phyloP scores from a whole-genome alignment of 2,329 filamentous ascomycete genomes.

The Paraconiothyrium brasiliense region DNA sequence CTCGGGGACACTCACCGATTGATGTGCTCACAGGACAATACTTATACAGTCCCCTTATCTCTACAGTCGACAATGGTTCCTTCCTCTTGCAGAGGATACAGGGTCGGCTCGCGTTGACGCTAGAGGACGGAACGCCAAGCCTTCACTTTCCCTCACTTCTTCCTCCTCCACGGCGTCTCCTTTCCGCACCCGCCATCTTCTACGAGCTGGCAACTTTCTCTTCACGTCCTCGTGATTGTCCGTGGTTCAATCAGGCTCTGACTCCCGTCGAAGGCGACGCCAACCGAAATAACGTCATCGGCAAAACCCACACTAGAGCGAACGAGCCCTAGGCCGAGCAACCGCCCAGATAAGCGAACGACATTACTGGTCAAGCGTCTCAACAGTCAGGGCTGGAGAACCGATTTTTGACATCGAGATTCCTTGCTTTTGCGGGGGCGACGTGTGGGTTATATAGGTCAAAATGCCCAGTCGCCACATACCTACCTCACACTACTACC shows the following conservation, averaged over 20 bases:
- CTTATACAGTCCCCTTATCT: not conserved
- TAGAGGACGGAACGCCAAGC: constrained; percentile 14
- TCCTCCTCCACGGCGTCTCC: not conserved
- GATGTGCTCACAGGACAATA: not conserved
- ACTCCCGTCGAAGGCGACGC: constrained; percentile 9
- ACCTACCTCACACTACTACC: constrained; percentile 17
- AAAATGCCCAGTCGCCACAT: constrained; percentile 13
- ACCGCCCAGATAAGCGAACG: constrained; percentile 17
- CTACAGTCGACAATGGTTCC: not conserved
- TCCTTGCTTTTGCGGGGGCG: constrained; percentile 20
- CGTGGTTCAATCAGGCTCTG: constrained; percentile 12
- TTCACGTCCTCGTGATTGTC: constrained; percentile 10
- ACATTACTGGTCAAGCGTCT: constrained; percentile 23
- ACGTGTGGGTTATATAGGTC: constrained; percentile 18
- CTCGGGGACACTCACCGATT: not conserved
- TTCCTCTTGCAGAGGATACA: not conserved
- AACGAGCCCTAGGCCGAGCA: constrained; percentile 14
- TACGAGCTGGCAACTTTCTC: not conserved
- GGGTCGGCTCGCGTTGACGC: not conserved
- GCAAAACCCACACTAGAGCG: constrained; percentile 19
- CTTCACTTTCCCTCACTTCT: not conserved
- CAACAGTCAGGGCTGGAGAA: constrained; percentile 18
- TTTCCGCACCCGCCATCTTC: constrained; percentile 1
- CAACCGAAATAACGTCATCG: constrained; percentile 24
- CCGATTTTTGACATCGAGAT: constrained; percentile 10